phyloP scores from a whole-genome alignment of 1,284 basidiomycete genomes.

The Boletus semigastroideus region DNA sequence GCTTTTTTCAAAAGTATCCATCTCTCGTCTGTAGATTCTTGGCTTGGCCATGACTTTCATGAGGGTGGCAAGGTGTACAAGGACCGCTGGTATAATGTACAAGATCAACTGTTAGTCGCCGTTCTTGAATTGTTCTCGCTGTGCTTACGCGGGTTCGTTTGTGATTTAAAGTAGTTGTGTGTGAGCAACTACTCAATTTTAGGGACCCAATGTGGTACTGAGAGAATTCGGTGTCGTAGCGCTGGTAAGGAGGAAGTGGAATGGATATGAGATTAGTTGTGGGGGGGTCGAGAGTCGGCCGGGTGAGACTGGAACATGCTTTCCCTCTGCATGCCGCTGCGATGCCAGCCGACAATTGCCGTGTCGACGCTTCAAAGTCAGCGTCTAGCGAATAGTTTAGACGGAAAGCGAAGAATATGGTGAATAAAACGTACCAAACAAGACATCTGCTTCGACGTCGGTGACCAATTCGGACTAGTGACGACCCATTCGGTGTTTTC shows the following conservation, averaged over 20 bases:
- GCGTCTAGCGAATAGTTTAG: conserved; percentile 44
- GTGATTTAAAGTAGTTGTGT: too few species aligned
- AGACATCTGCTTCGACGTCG: conserved; percentile 87
- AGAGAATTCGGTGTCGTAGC: conserved; percentile 85
- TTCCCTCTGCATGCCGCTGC: conserved; percentile 65
- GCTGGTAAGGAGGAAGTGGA: conserved; percentile 79
- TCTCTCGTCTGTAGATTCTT: background rate
- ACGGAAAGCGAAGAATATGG: background rate
- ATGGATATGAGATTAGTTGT: too few species aligned
- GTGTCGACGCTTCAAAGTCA: conserved; percentile 75
- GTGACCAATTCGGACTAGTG: too few species aligned
- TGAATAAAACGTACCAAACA: conserved; percentile 64
- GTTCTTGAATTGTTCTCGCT: too few species aligned
- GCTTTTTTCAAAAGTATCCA: background rate
- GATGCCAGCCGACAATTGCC: conserved; percentile 66
- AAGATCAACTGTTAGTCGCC: too few species aligned
- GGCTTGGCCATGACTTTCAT: background rate
- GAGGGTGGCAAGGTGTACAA: background rate
- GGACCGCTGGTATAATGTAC: background rate
- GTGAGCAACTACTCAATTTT: too few species aligned
- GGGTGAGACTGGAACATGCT: conserved; percentile 35
- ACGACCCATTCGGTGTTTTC: conserved; percentile 80
- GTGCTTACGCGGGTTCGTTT: too few species aligned
- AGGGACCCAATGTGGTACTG: conserved; percentile 75
- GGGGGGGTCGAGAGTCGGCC: conserved; percentile 20